Conservation (phyloP, 192 early-diverging fungal species). For the Nowakowskiella sp. region DNA sequence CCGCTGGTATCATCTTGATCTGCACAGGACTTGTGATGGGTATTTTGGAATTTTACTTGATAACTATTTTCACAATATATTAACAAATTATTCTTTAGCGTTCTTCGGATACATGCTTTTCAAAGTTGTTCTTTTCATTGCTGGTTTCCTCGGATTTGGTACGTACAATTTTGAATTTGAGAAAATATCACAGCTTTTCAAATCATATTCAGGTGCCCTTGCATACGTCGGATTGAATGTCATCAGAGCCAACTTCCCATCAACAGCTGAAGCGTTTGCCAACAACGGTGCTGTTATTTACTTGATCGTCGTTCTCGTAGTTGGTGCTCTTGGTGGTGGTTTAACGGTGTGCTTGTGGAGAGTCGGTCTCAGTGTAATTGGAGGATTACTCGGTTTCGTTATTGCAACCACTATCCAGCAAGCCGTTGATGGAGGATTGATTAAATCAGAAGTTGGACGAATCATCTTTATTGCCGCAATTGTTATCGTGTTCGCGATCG, state of each 20-base stretch:
- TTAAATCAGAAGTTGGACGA: conserved; percentile 53
- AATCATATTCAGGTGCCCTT: conserved; percentile 3
- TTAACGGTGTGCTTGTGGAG: conserved; percentile 60
- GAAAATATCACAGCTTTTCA: conserved; percentile 34
- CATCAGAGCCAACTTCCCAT: conserved; percentile 37
- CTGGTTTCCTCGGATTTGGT: conserved; percentile 64
- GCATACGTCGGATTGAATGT: conserved; percentile 24
- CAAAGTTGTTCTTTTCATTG: conserved; percentile 63
- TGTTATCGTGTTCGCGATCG: conserved; percentile 51
- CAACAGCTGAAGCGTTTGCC: too few species aligned
- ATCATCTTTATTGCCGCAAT: conserved; percentile 62
- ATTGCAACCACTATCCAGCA: conserved; percentile 66
- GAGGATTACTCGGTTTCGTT: conserved; percentile 69
- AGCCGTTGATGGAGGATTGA: conserved; percentile 51
- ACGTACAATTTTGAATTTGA: conserved; percentile 30
- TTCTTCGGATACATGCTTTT: conserved; percentile 62
- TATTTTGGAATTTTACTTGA: too few species aligned
- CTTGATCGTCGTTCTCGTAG: too few species aligned
- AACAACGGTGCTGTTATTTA: too few species aligned
- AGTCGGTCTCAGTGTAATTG: conserved; percentile 66
- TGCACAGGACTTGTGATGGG: too few species aligned
- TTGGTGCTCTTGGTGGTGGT: conserved; percentile 59
- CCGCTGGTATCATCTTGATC: too few species aligned
- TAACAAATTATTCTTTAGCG: conserved; percentile 12
- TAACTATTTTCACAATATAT: too few species aligned